phyloP scores from a whole-genome alignment of 1,284 basidiomycete species.

The Somion occarium region DNA sequence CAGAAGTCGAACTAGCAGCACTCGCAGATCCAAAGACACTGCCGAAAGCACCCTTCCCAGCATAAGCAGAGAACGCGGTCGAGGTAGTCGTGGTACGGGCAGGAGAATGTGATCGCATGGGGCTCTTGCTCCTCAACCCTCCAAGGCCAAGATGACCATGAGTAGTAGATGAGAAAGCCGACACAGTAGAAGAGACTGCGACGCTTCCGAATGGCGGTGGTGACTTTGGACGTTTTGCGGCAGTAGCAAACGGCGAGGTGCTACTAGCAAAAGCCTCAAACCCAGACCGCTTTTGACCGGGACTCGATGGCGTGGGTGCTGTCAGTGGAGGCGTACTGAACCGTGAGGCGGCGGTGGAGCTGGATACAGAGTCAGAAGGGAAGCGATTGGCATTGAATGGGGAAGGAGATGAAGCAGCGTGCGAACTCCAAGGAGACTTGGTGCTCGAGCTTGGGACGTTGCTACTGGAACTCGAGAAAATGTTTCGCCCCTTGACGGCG shows the following conservation, averaged over 20 bases:
- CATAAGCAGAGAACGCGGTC: slow-evolving; percentile 2
- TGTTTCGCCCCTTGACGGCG: slow-evolving; percentile 57
- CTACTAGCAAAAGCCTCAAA: slow-evolving; percentile 73
- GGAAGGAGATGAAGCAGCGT: slow-evolving; percentile 9
- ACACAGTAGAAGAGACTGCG: slow-evolving; percentile 11
- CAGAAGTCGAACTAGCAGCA: neutral
- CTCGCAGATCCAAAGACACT: neutral
- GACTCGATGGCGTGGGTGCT: slow-evolving; percentile 2
- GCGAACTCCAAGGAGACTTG: slow-evolving; percentile 17
- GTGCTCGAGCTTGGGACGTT: slow-evolving; percentile 13
- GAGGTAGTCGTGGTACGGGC: neutral
- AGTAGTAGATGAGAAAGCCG: neutral
- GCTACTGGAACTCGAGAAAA: slow-evolving; percentile 34
- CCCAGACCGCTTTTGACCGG: slow-evolving; percentile 34
- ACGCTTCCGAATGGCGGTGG: slow-evolving; percentile 21
- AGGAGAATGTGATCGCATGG: neutral
- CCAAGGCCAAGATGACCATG: slow-evolving; percentile 19
- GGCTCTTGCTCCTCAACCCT: neutral
- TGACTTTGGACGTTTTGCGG: slow-evolving; percentile 29
- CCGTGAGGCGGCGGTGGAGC: neutral
- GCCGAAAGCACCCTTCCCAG: neutral
- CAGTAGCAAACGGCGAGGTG: slow-evolving; percentile 67
- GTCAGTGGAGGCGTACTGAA: neutral
- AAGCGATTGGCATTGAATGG: slow-evolving; percentile 5
- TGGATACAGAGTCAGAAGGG: neutral